A percentile compares a stretch with the other conserved stretches of the same genome.
Evolutionary conservation across 2,329 filamentous ascomycete species (phyloP).

Genomic region (Penicillium hesseltinei): DNA sequence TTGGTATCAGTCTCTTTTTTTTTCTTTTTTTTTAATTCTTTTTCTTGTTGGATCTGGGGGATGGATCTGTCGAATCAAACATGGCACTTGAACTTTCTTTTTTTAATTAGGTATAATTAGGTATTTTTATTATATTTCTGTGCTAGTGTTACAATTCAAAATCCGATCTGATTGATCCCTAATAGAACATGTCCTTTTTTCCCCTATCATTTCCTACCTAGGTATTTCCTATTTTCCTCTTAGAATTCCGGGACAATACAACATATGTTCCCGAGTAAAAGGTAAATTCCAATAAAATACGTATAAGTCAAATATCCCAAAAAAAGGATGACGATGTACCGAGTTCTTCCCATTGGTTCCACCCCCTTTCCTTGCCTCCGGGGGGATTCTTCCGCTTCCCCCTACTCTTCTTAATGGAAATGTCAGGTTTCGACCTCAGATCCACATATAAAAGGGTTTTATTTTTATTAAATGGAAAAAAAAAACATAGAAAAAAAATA

Average conservation of each 20-base stretch:
- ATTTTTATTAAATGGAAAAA: neutral
- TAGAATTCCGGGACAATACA: neutral
- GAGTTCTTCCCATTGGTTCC: constrained; percentile 15
- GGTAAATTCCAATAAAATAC: neutral
- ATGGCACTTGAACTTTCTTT: constrained; percentile 8
- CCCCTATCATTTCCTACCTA: too few relatives aligned
- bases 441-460: constrained; percentile 14
- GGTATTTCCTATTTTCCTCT: neutral
- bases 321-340: constrained; percentile 17
- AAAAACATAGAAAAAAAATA: neutral
- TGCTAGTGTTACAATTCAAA: constrained; percentile 3
- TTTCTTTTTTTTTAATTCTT: neutral
- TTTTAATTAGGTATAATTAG: neutral
- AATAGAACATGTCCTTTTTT: neutral
- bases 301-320: neutral
- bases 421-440: constrained; percentile 8
- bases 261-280: neutral
- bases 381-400: constrained; percentile 19
- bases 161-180: constrained; percentile 10
- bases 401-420: constrained; percentile 13
- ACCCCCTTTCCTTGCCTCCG: constrained; percentile 21
- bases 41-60: constrained; percentile 14
- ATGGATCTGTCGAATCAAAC: constrained; percentile 20
- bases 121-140: neutral
- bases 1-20: constrained; percentile 10